Percentiles rank a stretch among this genome's conserved stretches.
Evolutionary conservation across 306 rosid species (phyloP).

Genomic region (Trichosanthes cucumerina): DNA sequence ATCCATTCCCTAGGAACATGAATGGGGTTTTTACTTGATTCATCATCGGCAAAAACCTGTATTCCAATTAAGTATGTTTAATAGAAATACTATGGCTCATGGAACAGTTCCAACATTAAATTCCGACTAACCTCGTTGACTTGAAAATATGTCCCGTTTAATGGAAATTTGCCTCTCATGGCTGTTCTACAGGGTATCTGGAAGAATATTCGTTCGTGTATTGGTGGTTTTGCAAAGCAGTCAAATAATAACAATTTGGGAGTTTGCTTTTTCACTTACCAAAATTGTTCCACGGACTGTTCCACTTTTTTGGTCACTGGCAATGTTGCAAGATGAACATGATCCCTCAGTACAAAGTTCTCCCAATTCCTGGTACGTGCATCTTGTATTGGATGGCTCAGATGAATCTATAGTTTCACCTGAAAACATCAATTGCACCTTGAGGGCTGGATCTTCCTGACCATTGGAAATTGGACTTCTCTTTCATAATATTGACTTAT

Average conservation of each 20-base stretch:
- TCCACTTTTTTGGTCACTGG: not conserved
- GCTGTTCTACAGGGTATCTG: conserved; percentile 71
- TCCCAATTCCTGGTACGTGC: not conserved
- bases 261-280: not conserved
- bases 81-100: not conserved
- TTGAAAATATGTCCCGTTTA: conserved; percentile 78
- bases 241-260: not conserved
- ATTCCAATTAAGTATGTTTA: not conserved
- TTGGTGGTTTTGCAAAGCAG: not conserved
- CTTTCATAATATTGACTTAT: not conserved
- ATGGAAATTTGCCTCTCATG: conserved; percentile 44
- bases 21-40: conserved; percentile 42
- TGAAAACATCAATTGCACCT: not conserved
- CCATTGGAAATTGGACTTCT: too few relatives aligned
- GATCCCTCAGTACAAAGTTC: not conserved
- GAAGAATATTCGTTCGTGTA: not conserved
- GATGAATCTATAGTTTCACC: conserved; percentile 1
- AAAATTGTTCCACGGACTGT: not conserved
- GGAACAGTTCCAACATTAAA: not conserved
- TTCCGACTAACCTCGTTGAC: conserved; percentile 45
- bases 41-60: conserved; percentile 44
- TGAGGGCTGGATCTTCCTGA: not conserved
- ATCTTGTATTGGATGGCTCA: conserved; percentile 1
- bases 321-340: conserved; percentile 4
- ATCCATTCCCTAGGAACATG: conserved; percentile 35